Evolutionary conservation across 1,139 yeast genomes (phyloP).

Genomic region (Diutina mesorugosa): DNA sequence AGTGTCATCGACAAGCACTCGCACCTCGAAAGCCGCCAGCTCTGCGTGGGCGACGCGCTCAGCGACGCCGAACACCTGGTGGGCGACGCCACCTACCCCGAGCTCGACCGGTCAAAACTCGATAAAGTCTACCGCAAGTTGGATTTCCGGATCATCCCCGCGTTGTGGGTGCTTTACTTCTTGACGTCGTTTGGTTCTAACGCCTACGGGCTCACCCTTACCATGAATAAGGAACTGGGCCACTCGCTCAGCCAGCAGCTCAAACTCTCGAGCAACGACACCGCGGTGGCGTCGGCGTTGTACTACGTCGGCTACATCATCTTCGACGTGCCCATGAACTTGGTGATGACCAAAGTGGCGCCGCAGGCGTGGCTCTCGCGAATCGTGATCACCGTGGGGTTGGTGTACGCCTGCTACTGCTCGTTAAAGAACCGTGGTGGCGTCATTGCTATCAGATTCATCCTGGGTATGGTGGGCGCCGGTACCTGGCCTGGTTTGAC

Average conservation of each 20-base stretch:
- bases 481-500: slow-evolving; percentile 95
- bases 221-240: slow-evolving; percentile 57
- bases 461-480: slow-evolving; percentile 74
- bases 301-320: slow-evolving; percentile 75
- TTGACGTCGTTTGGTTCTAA: slow-evolving; percentile 68
- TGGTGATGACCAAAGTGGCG: slow-evolving; percentile 69
- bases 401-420: slow-evolving; percentile 63
- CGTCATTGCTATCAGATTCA: slow-evolving; percentile 56
- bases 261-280: slow-evolving; percentile 38
- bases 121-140: slow-evolving; percentile 53
- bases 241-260: slow-evolving; percentile 52
- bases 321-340: slow-evolving; percentile 82
- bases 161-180: slow-evolving; percentile 71
- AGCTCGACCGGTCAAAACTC: slow-evolving; percentile 13
- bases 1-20: not conserved
- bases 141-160: slow-evolving; percentile 67
- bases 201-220: slow-evolving; percentile 68
- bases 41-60: not conserved
- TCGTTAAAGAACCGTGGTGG: slow-evolving; percentile 44
- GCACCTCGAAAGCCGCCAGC: not conserved
- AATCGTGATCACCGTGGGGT: slow-evolving; percentile 64
- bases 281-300: slow-evolving; percentile 68
- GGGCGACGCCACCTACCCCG: not conserved
- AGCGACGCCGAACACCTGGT: not conserved
- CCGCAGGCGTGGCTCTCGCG: slow-evolving; percentile 82